Evolutionary conservation across 1,284 basidiomycete genomes (phyloP), one percentile per base, ranked within the genome.

Genomic region (Somion occarium): DNA sequence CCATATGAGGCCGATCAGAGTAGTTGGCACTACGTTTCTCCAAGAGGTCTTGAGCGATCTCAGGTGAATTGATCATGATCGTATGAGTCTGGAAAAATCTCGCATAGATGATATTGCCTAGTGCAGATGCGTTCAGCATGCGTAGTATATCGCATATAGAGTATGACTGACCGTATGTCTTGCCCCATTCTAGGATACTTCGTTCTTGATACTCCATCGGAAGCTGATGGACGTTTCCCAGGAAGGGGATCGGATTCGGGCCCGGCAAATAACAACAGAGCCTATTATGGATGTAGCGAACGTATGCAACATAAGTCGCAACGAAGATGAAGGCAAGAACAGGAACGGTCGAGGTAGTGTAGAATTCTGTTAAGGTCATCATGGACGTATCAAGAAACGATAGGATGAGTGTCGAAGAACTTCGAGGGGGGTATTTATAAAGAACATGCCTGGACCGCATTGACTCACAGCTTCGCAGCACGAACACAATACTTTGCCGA

Each of bases 21-120:
- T 73, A 73, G 44, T 66, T 68, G 1, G 64, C 55, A n/a, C 71
- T 67, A 15, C 70, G 60, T 57, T 70, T 73, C 34, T 72, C 72
- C 53, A 75, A 54, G n/a, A 76, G 59, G 11, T 75, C 73, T 5
- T 59, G 55, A 3, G 70, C 67, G 0, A 64, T 64, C 47, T 67
- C 56, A 2, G 56, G 49, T 2, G 70, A 67, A 56, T 71, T 71
- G 20, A 75, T 46, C 41, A 76, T 56, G 19, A 74, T 51, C 34
- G 70, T 64, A 4, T 67, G 64, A 2, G 58, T 63, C 3, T 67
- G 69, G 38, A 70, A 61, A 20, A 69, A 61, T 43, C 58, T 57
- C 13, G 71, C 57, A 54, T 68, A 69, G 24, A 73, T 61, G 26
- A 75, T 58, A 45, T 72, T 68, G 7, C 69, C 69, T 69, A 24